phyloP scores from a whole-genome alignment of 1,284 basidiomycete species.

The Rhodofomes roseus region DNA sequence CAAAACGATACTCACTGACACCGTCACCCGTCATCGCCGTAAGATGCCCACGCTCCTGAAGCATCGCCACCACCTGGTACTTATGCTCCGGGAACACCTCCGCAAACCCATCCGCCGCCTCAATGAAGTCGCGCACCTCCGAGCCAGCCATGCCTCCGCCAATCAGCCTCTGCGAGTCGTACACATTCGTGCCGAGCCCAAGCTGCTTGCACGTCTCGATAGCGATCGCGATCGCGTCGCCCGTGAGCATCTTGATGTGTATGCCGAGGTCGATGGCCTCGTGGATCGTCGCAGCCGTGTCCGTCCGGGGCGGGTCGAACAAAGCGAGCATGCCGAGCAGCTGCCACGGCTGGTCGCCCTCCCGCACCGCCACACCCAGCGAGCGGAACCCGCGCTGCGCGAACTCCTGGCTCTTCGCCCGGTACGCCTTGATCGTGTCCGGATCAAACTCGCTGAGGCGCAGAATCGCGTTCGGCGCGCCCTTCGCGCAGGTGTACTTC shows the following conservation, averaged over 20 bases:
- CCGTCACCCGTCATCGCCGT: constrained; percentile 11
- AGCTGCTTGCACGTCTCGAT: constrained; percentile 13
- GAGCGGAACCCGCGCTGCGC: constrained; percentile 10
- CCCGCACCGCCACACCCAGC: constrained; percentile 9
- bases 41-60: constrained; percentile 9
- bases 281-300: constrained; percentile 9
- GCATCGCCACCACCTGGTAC: constrained; percentile 11
- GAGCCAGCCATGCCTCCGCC: constrained; percentile 8
- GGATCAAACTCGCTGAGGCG: constrained; percentile 6
- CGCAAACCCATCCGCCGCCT: constrained; percentile 10
- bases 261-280: constrained; percentile 10
- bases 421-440: constrained; percentile 7
- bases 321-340: constrained; percentile 8
- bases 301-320: constrained; percentile 10
- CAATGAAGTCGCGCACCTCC: constrained; percentile 11
- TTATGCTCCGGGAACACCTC: constrained; percentile 12
- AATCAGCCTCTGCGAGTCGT: constrained; percentile 9
- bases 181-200: constrained; percentile 11
- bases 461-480: constrained; percentile 10
- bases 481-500: constrained; percentile 8
- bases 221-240: constrained; percentile 10
- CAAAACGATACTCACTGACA: background rate
- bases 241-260: constrained; percentile 11
- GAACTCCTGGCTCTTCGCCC: constrained; percentile 8
- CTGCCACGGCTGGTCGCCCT: constrained; percentile 8